Evolutionary conservation across 1,284 basidiomycete genomes (phyloP).

Genomic region (Stygiomarasmius scandens): DNA sequence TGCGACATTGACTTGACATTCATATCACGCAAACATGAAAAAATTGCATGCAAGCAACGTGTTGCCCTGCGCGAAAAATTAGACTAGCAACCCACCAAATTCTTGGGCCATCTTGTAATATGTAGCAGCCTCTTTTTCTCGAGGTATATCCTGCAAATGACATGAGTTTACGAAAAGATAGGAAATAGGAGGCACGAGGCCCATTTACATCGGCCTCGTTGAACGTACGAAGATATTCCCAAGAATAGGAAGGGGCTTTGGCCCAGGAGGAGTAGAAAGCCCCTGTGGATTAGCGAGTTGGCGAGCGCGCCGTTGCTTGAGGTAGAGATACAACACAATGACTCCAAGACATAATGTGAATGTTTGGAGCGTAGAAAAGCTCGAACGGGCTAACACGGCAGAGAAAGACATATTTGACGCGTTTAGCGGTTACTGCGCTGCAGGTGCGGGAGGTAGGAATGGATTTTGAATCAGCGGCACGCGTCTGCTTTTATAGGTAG

Average conservation of each 20-base stretch:
- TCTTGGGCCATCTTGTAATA: conserved; percentile 37
- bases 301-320: conserved; percentile 10
- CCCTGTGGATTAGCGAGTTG: conserved; percentile 19
- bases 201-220: background rate
- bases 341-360: background rate
- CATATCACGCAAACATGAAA: no score
- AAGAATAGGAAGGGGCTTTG: conserved; percentile 43
- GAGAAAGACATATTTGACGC: background rate
- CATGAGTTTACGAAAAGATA: background rate
- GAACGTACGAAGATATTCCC: conserved; percentile 40
- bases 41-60: no score
- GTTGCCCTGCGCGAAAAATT: no score
- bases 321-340: background rate
- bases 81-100: conserved; percentile 33
- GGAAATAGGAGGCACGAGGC: background rate
- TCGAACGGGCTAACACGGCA: background rate
- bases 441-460: no score
- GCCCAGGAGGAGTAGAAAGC: conserved; percentile 46
- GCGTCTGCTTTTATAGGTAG: no score
- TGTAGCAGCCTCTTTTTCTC: conserved; percentile 34
- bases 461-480: no score
- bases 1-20: no score
- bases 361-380: background rate
- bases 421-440: background rate
- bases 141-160: conserved; percentile 34